A percentile compares a stretch with the other conserved stretches of the same genome.
Evolutionary conservation across 345 rosid genomes (phyloP).

Genomic region (Lenwebbia sp.): DNA sequence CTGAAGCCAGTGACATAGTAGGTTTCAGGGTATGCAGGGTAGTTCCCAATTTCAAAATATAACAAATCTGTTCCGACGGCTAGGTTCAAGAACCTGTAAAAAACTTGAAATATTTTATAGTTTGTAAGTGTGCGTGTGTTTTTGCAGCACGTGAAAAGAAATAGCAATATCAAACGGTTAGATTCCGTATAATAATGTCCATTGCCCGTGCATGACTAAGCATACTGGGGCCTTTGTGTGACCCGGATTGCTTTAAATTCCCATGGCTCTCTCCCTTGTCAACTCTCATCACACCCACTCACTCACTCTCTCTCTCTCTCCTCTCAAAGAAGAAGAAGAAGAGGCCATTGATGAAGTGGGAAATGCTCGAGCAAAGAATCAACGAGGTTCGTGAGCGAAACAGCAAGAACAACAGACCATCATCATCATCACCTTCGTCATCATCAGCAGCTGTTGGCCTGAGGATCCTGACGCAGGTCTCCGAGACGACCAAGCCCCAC

Average conservation of each 20-base stretch:
- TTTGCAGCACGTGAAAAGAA: not conserved
- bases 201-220: too few species aligned
- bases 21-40: too few species aligned
- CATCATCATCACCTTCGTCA: not conserved
- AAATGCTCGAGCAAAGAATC: not conserved
- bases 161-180: not conserved
- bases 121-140: not conserved
- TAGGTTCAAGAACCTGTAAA: too few species aligned
- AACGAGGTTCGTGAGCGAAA: not conserved
- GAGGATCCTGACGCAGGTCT: slow-evolving; percentile 25
- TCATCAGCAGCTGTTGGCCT: slow-evolving; percentile 34
- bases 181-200: not conserved
- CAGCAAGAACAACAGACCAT: not conserved
- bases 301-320: not conserved
- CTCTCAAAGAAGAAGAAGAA: too few species aligned
- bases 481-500: slow-evolving; percentile 15
- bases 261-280: not conserved
- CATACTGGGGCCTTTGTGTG: not conserved
- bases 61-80: fast-evolving
- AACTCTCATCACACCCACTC: not conserved
- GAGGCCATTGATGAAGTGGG: not conserved
- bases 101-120: not conserved
- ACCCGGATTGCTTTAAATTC: not conserved
- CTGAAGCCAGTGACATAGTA: too few species aligned
- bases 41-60: too few species aligned